Base-by-base conservation (phyloP, 441 rosid species). In the Populus hybrid region DNA sequence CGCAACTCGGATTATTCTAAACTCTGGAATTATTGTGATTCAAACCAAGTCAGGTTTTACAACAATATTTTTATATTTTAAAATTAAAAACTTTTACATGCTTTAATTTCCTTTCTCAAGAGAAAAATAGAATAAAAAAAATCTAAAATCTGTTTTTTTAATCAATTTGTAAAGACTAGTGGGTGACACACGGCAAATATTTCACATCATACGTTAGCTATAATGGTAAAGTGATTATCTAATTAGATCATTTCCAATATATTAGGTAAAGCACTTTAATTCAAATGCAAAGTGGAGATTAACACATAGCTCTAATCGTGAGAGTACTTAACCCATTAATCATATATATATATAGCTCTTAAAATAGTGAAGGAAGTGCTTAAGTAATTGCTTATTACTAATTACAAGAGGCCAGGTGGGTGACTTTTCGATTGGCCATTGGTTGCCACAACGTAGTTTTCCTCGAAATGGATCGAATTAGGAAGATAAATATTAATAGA, bases 371-470 rank as follows among this genome's bases (percentile, higher is more conserved):
- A 69, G 68, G 50, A 53, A 28, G 42, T 72, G 65, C 26, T 36
- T 3, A 8, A 18, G 16, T 53, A 40, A 64, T 64, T 38, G 68
- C 61, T 6, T 9, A 18, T 26, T 3, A 11, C 56, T 35, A 4
- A 16, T n/a, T 18, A 36, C 7, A 9, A 18, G 24, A 7, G 3
- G n/a, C n/a, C n/a, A n/a, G 64, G 9, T 50, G 3, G 64, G 9
- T 50, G 50, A 67, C 45, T 64, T 40, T 35, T 38, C 64, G 21
- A 63, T 21, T 9, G 2, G 66, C 69, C 26, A 78, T 77, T 74
- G 81, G 79, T 9, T 28, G 73, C 61, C 11, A 35, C 7, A 74
- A 82, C 78, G 31, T 79, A 70, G 75, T 14, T 64, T 74, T 74
- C 75, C 63, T 68, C 61, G 29, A 76, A 78, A 12, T 61, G 65